These are phyloP conservation scores for Aureobasidium namibiae DNA, from an alignment of 2,329 filamentous ascomycete genomes.

Conservation along the genomic window DNA sequence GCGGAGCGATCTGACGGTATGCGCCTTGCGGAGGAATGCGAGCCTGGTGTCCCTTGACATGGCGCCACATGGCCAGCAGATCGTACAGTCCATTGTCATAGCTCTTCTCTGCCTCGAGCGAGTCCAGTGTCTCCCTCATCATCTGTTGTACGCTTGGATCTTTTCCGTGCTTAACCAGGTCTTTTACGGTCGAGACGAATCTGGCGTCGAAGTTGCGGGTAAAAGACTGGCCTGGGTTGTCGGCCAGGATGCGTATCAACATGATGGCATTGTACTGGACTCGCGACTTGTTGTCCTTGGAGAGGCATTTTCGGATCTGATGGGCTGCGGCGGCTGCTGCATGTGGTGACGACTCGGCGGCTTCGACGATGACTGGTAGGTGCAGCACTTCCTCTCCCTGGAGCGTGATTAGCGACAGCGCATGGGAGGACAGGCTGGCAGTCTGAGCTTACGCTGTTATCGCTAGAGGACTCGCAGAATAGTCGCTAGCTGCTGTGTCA, in stretches of 20 bases:
- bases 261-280: constrained; percentile 95
- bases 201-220: constrained; percentile 84
- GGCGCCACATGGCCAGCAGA: constrained; percentile 81
- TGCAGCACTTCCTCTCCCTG: constrained; percentile 85
- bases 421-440: constrained; percentile 3
- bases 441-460: constrained; percentile 38
- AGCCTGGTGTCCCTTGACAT: constrained; percentile 57
- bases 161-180: constrained; percentile 60
- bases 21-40: constrained; percentile 15
- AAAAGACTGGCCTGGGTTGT: constrained; percentile 86
- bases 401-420: background rate
- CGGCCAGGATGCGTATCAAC: constrained; percentile 82
- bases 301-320: constrained; percentile 75
- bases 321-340: constrained; percentile 76
- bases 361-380: constrained; percentile 87
- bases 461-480: constrained; percentile 70
- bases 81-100: constrained; percentile 64
- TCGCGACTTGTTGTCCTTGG: constrained; percentile 52
- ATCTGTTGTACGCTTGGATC: constrained; percentile 78
- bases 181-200: constrained; percentile 69
- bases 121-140: constrained; percentile 75
- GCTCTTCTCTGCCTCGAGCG: constrained; percentile 62
- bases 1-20: background rate
- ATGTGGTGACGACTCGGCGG: constrained; percentile 81
- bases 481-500: constrained; percentile 36